Conservation (phyloP, 345 rosid genomes). For the Eucalyptus marginata region DNA sequence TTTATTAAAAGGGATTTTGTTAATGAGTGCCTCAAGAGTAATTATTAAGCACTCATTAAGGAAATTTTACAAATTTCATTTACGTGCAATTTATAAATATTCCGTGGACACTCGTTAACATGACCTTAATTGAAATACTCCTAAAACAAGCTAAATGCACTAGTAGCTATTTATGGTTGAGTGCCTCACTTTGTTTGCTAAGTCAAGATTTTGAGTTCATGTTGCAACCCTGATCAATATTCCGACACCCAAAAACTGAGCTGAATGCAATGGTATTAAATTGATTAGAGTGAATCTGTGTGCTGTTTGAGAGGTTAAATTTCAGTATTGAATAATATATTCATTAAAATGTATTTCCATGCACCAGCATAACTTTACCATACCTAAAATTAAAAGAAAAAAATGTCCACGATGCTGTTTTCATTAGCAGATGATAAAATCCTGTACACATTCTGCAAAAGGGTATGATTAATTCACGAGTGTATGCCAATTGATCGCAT, state of each 20-base stretch:
- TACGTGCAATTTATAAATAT: neutral
- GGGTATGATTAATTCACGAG: neutral
- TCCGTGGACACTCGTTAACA: neutral
- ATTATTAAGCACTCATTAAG: neutral
- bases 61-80: neutral
- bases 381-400: no score
- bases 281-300: neutral
- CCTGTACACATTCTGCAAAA: no score
- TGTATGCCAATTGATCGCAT: neutral
- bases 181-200: neutral
- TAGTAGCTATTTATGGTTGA: neutral
- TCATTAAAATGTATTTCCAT: no score
- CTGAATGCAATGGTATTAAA: neutral
- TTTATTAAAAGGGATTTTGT: neutral
- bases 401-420: no score
- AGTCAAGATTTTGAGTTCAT: neutral
- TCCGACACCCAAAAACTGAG: neutral
- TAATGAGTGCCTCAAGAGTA: neutral
- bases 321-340: no score
- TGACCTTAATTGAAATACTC: neutral
- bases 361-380: no score
- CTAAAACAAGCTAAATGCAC: neutral
- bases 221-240: neutral
- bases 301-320: no score
- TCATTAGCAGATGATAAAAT: no score